These are phyloP conservation scores for Abrus pulchellus DNA, from an alignment of 306 rosid species.

Conservation along the genomic window DNA sequence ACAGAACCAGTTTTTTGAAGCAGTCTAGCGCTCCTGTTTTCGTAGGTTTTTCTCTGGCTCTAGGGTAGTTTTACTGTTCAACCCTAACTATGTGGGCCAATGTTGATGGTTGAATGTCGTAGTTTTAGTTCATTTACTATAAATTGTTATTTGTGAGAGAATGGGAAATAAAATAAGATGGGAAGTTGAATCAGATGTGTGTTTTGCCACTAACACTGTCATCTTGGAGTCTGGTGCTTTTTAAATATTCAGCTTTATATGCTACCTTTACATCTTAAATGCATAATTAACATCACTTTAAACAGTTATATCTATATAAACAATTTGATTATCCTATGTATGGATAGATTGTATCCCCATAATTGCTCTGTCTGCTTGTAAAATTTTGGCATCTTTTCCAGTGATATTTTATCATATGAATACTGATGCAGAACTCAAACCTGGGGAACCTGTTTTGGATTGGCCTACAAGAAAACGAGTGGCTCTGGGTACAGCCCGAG, in stretches of 20 bases:
- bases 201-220: constrained; percentile 1
- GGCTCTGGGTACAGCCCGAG: constrained; percentile 98
- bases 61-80: not conserved
- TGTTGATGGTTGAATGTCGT: not conserved
- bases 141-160: constrained; percentile 15
- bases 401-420: constrained; percentile 42
- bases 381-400: constrained; percentile 37
- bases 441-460: constrained; percentile 78
- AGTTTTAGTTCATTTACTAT: not conserved
- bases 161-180: constrained; percentile 37
- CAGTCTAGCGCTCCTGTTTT: constrained; percentile 8
- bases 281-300: constrained; percentile 5
- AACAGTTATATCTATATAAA: not conserved
- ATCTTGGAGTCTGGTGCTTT: not conserved
- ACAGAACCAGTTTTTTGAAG: not conserved
- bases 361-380: constrained; percentile 14
- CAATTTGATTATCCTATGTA: constrained; percentile 8
- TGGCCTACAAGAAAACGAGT: constrained; percentile 94
- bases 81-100: not conserved
- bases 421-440: constrained; percentile 78
- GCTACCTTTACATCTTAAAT: not conserved
- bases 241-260: constrained; percentile 15
- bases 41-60: not conserved
- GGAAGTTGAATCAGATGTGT: constrained; percentile 9
- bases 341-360: constrained; percentile 28